Evolutionary conservation across 1,284 basidiomycete genomes (phyloP), one percentile per base, ranked within the genome.

Genomic region (Bjerkandera adusta): DNA sequence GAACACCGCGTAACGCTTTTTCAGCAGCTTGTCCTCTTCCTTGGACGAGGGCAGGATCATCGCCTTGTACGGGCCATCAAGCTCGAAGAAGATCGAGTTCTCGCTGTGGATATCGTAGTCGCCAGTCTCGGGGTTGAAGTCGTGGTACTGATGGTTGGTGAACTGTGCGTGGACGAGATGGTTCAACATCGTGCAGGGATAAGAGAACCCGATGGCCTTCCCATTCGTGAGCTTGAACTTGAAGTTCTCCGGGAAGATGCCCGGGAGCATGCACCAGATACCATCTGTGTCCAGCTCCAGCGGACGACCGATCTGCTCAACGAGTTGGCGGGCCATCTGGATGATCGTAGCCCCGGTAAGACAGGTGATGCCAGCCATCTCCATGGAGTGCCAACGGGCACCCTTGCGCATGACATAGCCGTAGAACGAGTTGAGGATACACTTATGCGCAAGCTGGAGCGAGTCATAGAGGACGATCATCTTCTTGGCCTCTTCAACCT

Each of bases 351-450:
- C 95, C n/a, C 97, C 97, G 0, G 97, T 99, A 39, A 99, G 73
- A 71, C 97, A 99, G 7, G 97, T 99, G 59, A 99, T 98, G 16
- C 97, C 97, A 0, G 97, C 97, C 97, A 99, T 99, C 72, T 99
- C 97, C 97, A 99, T 99, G 30, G 95, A 98, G 69, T 99, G 96
- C 97, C 97, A 99, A 18, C 97, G 79, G 13, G 97, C 97, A 48
- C 97, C 97, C 66, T 99, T 99, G 30, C 96, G 86, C 97, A 99
- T 99, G 66, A 99, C 97, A 62, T 99, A 99, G 39, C 97, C 97
- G 67, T 99, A 99, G 77, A 99, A 99, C 3, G 96, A 98, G 75
- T 99, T 99, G 58, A 99, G 82, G 65, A 99, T 99, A 68, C 94
- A 98, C 75, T 99, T 99, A 79, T 99, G 97, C 4, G 97, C 97